Evolutionary conservation across 768 basidiomycete species (phyloP).

Genomic region (Paxillus involutus): DNA sequence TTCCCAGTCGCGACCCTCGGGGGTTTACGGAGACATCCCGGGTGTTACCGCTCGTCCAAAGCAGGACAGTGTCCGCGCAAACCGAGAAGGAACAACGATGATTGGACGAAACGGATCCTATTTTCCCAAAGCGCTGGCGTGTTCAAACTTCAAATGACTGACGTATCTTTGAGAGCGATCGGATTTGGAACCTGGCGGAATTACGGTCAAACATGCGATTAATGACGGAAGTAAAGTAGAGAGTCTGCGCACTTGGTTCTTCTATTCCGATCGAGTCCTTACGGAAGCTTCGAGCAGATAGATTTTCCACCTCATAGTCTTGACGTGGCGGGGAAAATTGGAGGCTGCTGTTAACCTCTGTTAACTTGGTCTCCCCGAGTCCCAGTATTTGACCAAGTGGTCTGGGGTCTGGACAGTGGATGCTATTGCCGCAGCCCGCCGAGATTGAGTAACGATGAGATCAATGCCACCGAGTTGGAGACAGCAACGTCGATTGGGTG

Average conservation of each 20-base stretch:
- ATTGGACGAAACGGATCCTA: background rate
- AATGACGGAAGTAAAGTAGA: background rate
- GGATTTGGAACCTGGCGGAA: background rate
- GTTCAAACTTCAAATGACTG: background rate
- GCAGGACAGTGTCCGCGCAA: too few species aligned
- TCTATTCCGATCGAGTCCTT: background rate
- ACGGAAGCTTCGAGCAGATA: background rate
- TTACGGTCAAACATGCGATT: background rate
- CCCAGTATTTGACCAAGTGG: conserved; percentile 2
- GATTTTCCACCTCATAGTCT: background rate
- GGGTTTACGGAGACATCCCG: too few species aligned
- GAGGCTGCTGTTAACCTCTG: background rate
- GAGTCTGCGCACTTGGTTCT: background rate
- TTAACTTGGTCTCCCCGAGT: background rate
- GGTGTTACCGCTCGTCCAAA: too few species aligned
- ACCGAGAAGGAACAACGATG: too few species aligned
- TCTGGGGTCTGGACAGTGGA: background rate
- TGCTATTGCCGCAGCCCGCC: background rate
- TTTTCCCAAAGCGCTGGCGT: background rate
- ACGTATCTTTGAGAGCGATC: background rate
- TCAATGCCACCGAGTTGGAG: background rate
- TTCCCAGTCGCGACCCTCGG: too few species aligned
- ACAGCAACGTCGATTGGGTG: background rate
- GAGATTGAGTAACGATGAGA: conserved; percentile 17
- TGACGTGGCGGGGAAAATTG: conserved; percentile 3